A percentile compares a stretch with the other conserved stretches of the same genome.
Evolutionary conservation across 2,329 filamentous ascomycete species (phyloP).

Genomic region (Trichoderma harzianum): DNA sequence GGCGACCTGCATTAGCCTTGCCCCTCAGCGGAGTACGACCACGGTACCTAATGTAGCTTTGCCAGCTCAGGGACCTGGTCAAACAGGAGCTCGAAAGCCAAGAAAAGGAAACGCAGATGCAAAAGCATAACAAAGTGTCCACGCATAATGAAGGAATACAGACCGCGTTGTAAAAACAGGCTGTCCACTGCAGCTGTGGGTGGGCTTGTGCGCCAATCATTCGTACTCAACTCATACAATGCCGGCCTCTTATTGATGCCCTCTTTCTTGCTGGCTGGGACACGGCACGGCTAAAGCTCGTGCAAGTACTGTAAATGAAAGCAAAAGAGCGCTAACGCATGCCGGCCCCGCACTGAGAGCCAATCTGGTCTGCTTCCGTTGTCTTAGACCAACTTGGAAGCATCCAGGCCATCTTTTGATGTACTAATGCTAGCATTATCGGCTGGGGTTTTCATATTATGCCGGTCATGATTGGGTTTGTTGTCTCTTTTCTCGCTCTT

Average conservation of each 20-base stretch:
- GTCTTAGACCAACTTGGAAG: neutral
- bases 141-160: too few species aligned
- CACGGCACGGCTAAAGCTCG: neutral
- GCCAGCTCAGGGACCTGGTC: too few species aligned
- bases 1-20: conserved; percentile 14
- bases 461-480: neutral
- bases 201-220: neutral
- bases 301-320: neutral
- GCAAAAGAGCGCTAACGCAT: neutral
- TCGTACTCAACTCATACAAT: neutral
- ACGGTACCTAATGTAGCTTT: too few species aligned
- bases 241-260: neutral
- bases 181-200: neutral
- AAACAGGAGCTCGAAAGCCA: too few species aligned
- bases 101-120: too few species aligned
- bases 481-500: neutral
- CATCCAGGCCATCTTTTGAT: neutral
- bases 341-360: neutral
- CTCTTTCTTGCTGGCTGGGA: neutral
- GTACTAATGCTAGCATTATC: neutral
- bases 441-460: neutral
- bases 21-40: neutral
- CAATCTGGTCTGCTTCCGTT: conserved; percentile 4
- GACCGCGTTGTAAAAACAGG: neutral
- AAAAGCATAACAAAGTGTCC: too few species aligned